These are phyloP conservation scores for Penicillium brevicompactum DNA, from an alignment of 2,329 filamentous ascomycete genomes.

Conservation along the genomic window DNA sequence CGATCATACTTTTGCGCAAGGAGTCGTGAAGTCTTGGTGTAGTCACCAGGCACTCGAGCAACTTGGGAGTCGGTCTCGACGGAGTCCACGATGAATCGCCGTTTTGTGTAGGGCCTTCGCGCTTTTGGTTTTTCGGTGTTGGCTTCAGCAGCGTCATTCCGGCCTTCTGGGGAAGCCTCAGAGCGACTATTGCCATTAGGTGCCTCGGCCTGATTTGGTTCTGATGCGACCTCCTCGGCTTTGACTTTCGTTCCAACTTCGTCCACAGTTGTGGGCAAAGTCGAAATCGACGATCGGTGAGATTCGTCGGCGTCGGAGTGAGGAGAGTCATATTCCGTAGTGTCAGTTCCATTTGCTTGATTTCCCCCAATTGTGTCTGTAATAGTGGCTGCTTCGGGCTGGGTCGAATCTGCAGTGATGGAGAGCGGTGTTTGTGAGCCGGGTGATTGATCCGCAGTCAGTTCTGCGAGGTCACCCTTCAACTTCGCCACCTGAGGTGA, in stretches of 20 bases:
- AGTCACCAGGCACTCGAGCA: conserved; percentile 70
- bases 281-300: conserved; percentile 38
- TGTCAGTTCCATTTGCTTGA: conserved; percentile 10
- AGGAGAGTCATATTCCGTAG: conserved; percentile 30
- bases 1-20: conserved; percentile 74
- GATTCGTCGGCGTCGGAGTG: conserved; percentile 34
- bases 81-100: conserved; percentile 34
- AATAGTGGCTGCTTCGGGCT: neutral
- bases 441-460: conserved; percentile 3
- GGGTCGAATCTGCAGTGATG: conserved; percentile 1
- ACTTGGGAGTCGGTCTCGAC: conserved; percentile 40
- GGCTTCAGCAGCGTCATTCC: conserved; percentile 28
- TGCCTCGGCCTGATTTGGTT: neutral
- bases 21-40: conserved; percentile 76
- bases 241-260: conserved; percentile 25
- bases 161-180: conserved; percentile 14
- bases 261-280: conserved; percentile 39
- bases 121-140: conserved; percentile 21
- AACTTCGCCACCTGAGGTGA: conserved; percentile 13
- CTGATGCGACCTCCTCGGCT: conserved; percentile 17
- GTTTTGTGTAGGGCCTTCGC: conserved; percentile 28
- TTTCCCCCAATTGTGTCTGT: conserved; percentile 11
- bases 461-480: conserved; percentile 17
- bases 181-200: conserved; percentile 11
- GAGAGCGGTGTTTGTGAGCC: conserved; percentile 9